Evolutionary conservation across 2,329 filamentous ascomycete genomes (phyloP), one percentile per base, ranked within the genome.

Genomic region (Zasmidium angulare): DNA sequence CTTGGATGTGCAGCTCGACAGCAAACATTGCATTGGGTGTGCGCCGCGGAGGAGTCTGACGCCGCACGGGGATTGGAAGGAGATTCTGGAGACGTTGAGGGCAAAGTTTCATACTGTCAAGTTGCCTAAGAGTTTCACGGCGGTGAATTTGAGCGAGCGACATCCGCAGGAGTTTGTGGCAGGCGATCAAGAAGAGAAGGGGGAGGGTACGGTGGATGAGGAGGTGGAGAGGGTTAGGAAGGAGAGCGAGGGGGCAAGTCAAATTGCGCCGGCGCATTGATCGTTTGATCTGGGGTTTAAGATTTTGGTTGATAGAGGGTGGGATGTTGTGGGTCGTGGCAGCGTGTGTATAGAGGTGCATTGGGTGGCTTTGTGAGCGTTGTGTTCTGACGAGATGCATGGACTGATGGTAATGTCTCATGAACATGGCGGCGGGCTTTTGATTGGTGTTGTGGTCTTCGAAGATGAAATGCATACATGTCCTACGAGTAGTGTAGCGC

Each of bases 1-100:
- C 3, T 82, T 99, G 24, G 93, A 99, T 73, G 93, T 99, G 66
- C 92, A 96, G 78, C 86, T 99, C 24, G 95, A 99, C 75, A 95
- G 90, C 68, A 91, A 95, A 69, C 95, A 99, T 75, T 96, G 92
- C 75, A 99, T 99, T 69, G 93, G 93, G 46, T 96, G 90, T 73
- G 91, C 93, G 6, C 92, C 91, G n/a, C 83, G 93, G 63, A 84
- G 95, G 63, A 96, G 91, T 72, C 79, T 99, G 69, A 98, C 93
- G 2, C 85, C 90, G 2, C 96, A 99, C 76, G 87, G 87, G 40
- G 91, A 99, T 75, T 99, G 95, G 93, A 93, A 96, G 77, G 86
- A 93, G 69, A 90, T 99, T n/a, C 90, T 99, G 66, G 93, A 96
- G 77, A 98, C 93, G 1, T 79, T 99, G 64, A 86, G 93, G 66